These are phyloP conservation scores for Emmonsiellopsis sp. DNA, from an alignment of 2,329 filamentous ascomycete species.

Conservation along the genomic window DNA sequence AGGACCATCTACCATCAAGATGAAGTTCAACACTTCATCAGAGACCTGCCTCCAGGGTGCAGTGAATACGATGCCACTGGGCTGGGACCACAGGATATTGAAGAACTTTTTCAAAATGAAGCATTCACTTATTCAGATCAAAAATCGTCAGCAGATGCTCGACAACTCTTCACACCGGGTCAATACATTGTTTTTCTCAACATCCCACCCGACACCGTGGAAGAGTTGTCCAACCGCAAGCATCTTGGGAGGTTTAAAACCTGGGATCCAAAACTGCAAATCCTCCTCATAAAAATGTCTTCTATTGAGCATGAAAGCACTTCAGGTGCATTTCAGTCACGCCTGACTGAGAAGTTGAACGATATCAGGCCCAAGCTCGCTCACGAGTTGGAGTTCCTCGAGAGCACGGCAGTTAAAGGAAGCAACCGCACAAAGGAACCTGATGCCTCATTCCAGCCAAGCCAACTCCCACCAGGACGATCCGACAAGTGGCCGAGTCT, in stretches of 20 bases:
- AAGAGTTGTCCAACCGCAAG: not conserved
- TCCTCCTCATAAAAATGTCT: not conserved
- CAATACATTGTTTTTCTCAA: not conserved
- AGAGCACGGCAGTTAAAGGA: not conserved
- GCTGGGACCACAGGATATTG: not conserved
- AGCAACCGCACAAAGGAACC: not conserved
- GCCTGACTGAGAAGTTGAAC: not conserved
- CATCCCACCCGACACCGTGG: not conserved
- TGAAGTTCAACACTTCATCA: not conserved
- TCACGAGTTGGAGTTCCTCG: not conserved
- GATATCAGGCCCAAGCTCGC: not conserved
- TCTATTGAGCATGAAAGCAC: not conserved
- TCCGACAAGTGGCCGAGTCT: constrained; percentile 1
- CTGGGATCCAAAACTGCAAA: not conserved
- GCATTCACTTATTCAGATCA: not conserved
- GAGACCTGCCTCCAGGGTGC: not conserved
- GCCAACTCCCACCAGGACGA: not conserved
- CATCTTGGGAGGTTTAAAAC: not conserved
- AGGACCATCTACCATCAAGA: not conserved
- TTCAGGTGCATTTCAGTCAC: not conserved
- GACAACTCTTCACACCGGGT: not conserved
- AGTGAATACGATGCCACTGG: not conserved
- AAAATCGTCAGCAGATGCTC: not conserved
- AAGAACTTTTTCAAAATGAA: not conserved
- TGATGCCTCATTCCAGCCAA: not conserved